Evolutionary conservation across 305 asterid genomes (phyloP).

Genomic region (Euphrasia arctica): DNA sequence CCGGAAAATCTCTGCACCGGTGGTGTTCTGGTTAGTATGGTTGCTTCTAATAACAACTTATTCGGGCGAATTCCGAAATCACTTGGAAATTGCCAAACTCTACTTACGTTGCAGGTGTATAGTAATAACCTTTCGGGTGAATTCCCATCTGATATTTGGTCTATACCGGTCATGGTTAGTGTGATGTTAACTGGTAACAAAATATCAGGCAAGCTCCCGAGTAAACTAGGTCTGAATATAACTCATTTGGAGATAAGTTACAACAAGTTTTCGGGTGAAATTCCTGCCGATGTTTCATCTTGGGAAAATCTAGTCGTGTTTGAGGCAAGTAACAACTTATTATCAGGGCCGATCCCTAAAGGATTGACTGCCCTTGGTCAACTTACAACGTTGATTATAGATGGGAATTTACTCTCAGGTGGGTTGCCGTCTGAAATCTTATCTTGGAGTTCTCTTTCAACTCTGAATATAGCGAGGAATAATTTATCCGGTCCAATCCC

Average conservation of each 20-base stretch:
- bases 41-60: slow-evolving; percentile 60
- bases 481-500: slow-evolving; percentile 67
- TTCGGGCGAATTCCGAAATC: slow-evolving; percentile 70
- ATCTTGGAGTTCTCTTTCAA: slow-evolving; percentile 62
- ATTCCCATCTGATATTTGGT: slow-evolving; percentile 64
- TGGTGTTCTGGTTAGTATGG: slow-evolving; percentile 47
- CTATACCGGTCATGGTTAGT: slow-evolving; percentile 40
- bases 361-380: slow-evolving; percentile 55
- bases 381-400: slow-evolving; percentile 50
- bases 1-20: slow-evolving; percentile 74
- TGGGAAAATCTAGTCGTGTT: slow-evolving; percentile 61
- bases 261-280: slow-evolving; percentile 61
- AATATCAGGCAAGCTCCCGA: slow-evolving; percentile 64
- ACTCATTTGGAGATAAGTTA: slow-evolving; percentile 62
- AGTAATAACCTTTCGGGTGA: slow-evolving; percentile 56
- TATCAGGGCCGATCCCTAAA: slow-evolving; percentile 58
- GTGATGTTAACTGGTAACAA: slow-evolving; percentile 63
- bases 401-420: slow-evolving; percentile 75
- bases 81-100: slow-evolving; percentile 43
- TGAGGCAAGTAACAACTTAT: slow-evolving; percentile 56
- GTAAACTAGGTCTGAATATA: slow-evolving; percentile 50
- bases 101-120: slow-evolving; percentile 55
- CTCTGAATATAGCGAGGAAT: slow-evolving; percentile 54
- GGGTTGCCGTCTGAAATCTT: slow-evolving; percentile 52
- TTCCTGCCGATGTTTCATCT: slow-evolving; percentile 52